phyloP scores from a whole-genome alignment of 1,284 basidiomycete species.

The Rhodofomes roseus region DNA sequence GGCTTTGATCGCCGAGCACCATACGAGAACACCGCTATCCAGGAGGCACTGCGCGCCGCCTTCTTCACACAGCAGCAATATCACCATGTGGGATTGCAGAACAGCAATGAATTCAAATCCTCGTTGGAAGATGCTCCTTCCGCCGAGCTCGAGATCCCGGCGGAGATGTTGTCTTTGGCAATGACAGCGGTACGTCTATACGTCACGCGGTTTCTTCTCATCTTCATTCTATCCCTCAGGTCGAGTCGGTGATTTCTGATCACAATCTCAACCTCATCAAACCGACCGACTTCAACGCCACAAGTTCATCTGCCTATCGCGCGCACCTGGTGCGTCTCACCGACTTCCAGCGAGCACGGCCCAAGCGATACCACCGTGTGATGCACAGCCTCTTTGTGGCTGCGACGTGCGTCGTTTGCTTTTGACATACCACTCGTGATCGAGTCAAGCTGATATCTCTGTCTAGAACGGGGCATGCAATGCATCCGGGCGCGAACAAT shows the following conservation, averaged over 20 bases:
- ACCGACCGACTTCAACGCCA: not conserved
- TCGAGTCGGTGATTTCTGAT: not conserved
- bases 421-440: too few species aligned
- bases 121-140: not conserved
- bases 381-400: not conserved
- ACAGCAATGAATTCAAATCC: not conserved
- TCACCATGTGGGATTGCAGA: not conserved
- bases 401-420: not conserved
- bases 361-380: not conserved
- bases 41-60: not conserved
- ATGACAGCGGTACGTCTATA: not conserved
- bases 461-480: too few species aligned
- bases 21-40: not conserved
- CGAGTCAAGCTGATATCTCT: too few species aligned
- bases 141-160: not conserved
- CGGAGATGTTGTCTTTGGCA: not conserved
- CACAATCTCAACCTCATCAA: not conserved
- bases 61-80: not conserved
- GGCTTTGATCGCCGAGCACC: not conserved
- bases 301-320: not conserved
- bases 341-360: not conserved
- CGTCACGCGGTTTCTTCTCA: not conserved
- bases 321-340: not conserved
- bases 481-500: too few species aligned
- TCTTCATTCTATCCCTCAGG: not conserved